Evolutionary conservation across 2,329 filamentous ascomycete genomes (phyloP).

Genomic region (Fusarium brevicatenulatum): DNA sequence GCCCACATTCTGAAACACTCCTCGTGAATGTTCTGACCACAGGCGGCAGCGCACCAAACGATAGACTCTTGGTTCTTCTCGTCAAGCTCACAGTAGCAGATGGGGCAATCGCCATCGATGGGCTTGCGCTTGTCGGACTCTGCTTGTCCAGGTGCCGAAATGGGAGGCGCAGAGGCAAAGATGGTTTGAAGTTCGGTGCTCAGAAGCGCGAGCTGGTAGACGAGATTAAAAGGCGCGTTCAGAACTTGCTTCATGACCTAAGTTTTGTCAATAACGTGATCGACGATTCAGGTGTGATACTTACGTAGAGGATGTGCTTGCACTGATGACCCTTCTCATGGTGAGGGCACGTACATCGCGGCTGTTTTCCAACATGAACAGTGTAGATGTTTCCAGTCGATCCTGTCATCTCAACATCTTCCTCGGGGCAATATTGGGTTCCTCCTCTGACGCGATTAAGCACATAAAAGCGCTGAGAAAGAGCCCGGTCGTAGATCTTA

Average conservation of each 20-base stretch:
- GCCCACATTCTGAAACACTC: conserved; percentile 67
- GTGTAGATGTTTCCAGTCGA: conserved; percentile 74
- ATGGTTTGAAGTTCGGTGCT: conserved; percentile 68
- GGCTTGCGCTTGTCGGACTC: conserved; percentile 56
- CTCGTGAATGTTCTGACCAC: conserved; percentile 65
- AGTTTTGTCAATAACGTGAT: neutral
- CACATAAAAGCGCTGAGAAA: conserved; percentile 59
- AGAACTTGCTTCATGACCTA: conserved; percentile 69
- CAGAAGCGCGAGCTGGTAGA: conserved; percentile 71
- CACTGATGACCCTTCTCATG: conserved; percentile 65
- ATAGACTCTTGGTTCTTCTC: conserved; percentile 48
- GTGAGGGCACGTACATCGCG: conserved; percentile 67
- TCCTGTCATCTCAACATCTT: conserved; percentile 68
- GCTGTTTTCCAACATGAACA: conserved; percentile 62
- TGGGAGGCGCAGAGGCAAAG: conserved; percentile 63
- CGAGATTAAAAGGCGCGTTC: conserved; percentile 63
- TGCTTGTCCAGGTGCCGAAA: conserved; percentile 49
- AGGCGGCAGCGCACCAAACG: conserved; percentile 63
- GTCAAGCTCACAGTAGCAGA: conserved; percentile 64
- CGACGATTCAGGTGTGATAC: conserved; percentile 4
- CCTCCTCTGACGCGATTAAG: conserved; percentile 53
- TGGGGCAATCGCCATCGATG: conserved; percentile 65
- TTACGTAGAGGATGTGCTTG: conserved; percentile 72
- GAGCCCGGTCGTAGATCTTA: conserved; percentile 52
- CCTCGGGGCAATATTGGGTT: conserved; percentile 54